These are phyloP conservation scores for Yamadazyma triangularis DNA, from an alignment of 1,139 yeast species.

Conservation along the genomic window DNA sequence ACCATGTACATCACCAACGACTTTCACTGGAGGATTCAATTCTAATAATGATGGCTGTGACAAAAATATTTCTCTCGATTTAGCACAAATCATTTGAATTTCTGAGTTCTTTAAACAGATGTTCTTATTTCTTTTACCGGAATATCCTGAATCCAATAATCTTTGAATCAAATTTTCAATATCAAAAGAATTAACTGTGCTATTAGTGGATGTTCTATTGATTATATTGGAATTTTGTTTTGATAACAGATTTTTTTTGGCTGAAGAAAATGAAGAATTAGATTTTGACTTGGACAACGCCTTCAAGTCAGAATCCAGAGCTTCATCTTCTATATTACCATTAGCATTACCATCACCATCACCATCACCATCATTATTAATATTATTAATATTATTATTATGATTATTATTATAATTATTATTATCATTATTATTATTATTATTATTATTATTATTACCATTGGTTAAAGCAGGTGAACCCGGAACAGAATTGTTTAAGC, in stretches of 20 bases:
- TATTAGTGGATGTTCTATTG: slow-evolving; percentile 8
- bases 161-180: slow-evolving; percentile 88
- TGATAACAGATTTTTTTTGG: slow-evolving; percentile 6
- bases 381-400: slow-evolving; percentile 2
- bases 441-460: no score
- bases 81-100: slow-evolving; percentile 78
- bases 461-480: neutral
- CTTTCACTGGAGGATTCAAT: slow-evolving; percentile 91
- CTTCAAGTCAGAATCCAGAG: slow-evolving; percentile 1
- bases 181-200: slow-evolving; percentile 37
- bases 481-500: slow-evolving; percentile 4
- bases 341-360: no score
- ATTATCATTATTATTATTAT: no score
- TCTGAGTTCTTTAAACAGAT: slow-evolving; percentile 86
- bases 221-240: slow-evolving; percentile 12
- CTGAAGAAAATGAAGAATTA: slow-evolving; percentile 13
- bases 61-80: slow-evolving; percentile 82
- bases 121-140: slow-evolving; percentile 86
- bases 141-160: slow-evolving; percentile 89
- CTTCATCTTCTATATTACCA: neutral
- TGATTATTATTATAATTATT: slow-evolving; percentile 18
- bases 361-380: no score
- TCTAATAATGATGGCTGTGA: slow-evolving; percentile 88
- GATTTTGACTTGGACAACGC: slow-evolving; percentile 11
- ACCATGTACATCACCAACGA: slow-evolving; percentile 97